These are phyloP conservation scores for Cicer pinnatifidum DNA, from an alignment of 306 rosid species.

Conservation along the genomic window DNA sequence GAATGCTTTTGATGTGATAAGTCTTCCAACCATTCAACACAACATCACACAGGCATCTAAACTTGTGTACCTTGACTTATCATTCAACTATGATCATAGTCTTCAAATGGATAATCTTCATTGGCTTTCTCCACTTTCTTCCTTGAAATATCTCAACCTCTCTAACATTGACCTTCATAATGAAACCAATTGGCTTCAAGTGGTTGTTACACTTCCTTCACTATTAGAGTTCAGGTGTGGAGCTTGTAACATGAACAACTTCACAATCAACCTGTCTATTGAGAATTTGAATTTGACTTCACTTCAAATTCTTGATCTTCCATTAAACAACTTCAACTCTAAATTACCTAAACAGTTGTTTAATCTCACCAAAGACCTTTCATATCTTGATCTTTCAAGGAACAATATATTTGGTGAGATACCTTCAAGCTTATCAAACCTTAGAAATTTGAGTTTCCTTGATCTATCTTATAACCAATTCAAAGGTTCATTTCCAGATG, in stretches of 20 bases:
- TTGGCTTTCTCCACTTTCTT: slow-evolving; percentile 34
- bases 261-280: neutral
- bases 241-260: neutral
- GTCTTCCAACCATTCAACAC: neutral
- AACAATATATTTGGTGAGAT: neutral
- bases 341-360: slow-evolving; percentile 7
- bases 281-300: slow-evolving; percentile 10
- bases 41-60: neutral
- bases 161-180: neutral
- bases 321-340: neutral
- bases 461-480: neutral
- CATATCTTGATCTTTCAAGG: fast-evolving
- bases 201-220: neutral
- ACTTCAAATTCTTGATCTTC: slow-evolving; percentile 15
- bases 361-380: slow-evolving; percentile 15
- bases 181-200: slow-evolving; percentile 22
- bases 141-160: slow-evolving; percentile 3
- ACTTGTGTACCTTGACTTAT: slow-evolving; percentile 22
- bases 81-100: fast-evolving
- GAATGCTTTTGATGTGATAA: neutral
- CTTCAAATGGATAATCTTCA: neutral
- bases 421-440: neutral
- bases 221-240: neutral
- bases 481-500: neutral
- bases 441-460: neutral